Percentiles rank a stretch among this genome's conserved stretches.
These are phyloP conservation scores for Trichomonascaceae sp. DNA, from an alignment of 1,139 yeast genomes.

Conservation along the genomic window DNA sequence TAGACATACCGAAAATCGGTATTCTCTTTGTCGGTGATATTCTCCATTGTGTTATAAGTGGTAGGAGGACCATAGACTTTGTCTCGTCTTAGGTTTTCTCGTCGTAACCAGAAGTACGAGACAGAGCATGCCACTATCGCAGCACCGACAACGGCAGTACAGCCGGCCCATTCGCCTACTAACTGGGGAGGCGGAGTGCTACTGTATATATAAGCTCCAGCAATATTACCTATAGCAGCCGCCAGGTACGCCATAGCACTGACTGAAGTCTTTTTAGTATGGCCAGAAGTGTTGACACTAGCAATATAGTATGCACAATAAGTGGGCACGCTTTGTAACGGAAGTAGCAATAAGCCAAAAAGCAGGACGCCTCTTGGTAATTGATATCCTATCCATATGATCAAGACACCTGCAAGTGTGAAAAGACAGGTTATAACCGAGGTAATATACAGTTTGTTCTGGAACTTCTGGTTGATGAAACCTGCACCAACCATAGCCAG, in stretches of 20 bases:
- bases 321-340: constrained; percentile 37
- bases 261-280: constrained; percentile 47
- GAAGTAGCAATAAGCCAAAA: constrained; percentile 43
- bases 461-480: constrained; percentile 16
- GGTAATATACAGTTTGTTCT: constrained; percentile 17
- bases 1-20: constrained; percentile 49
- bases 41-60: constrained; percentile 45
- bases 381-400: constrained; percentile 21
- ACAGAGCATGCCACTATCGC: constrained; percentile 21
- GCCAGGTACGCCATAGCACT: constrained; percentile 42
- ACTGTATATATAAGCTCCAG: constrained; percentile 50
- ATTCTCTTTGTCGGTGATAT: constrained; percentile 59
- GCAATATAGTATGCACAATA: background rate
- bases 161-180: constrained; percentile 36
- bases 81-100: constrained; percentile 29
- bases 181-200: constrained; percentile 45
- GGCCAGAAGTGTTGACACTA: constrained; percentile 45
- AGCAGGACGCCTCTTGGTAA: constrained; percentile 21
- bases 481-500: constrained; percentile 19
- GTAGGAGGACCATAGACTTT: constrained; percentile 7
- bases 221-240: constrained; percentile 50
- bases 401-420: constrained; percentile 24
- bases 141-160: constrained; percentile 35
- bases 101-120: constrained; percentile 16
- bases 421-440: constrained; percentile 20